Evolutionary conservation across 176 grass and related monocot genomes (phyloP).

Genomic region (Dendrocalamus sinicus): DNA sequence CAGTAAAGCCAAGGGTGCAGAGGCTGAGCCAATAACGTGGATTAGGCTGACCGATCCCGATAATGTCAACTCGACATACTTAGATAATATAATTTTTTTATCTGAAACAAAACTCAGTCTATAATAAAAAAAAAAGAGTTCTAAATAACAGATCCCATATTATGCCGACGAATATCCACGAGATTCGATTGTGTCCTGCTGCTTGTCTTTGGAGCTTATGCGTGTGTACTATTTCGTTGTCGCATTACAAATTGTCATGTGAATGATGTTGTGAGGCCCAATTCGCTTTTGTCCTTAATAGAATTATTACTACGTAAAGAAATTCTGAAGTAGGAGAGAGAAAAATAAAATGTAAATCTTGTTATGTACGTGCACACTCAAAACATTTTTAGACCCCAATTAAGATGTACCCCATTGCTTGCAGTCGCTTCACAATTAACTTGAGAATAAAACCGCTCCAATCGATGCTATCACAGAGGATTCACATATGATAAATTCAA

Average conservation of each 20-base stretch:
- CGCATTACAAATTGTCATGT: neutral
- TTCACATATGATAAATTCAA: neutral
- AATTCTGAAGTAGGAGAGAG: too few relatives aligned
- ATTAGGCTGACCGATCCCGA: too few relatives aligned
- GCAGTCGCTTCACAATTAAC: too few relatives aligned
- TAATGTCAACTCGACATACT: too few relatives aligned
- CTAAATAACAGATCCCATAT: neutral
- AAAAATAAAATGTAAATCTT: neutral
- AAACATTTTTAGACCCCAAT: neutral
- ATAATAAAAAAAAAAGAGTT: neutral
- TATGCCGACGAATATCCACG: neutral
- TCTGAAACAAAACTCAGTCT: neutral
- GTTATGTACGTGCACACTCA: neutral
- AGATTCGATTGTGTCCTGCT: neutral
- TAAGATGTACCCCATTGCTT: neutral
- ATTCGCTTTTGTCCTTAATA: neutral
- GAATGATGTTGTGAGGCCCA: neutral
- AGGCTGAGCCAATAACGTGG: too few relatives aligned
- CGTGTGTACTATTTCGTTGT: neutral
- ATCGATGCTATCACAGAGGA: neutral
- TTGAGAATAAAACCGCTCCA: neutral
- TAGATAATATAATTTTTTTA: too few relatives aligned
- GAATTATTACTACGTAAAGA: neutral
- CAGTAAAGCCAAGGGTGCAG: too few relatives aligned
- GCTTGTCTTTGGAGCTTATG: neutral